phyloP scores from a whole-genome alignment of 768 basidiomycete genomes.

The Suillus subluteus region DNA sequence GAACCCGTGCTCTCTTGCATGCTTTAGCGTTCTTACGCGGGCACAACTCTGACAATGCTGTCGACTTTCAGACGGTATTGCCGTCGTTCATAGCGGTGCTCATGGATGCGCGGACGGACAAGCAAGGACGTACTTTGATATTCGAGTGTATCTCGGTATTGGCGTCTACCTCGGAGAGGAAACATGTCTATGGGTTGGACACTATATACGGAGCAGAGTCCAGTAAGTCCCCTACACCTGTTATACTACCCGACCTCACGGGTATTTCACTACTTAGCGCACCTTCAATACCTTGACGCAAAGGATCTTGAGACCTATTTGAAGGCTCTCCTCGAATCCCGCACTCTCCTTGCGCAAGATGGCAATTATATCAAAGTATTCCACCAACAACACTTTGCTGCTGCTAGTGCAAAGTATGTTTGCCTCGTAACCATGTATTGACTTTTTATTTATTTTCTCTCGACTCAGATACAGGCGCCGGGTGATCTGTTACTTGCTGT shows the following conservation, averaged over 20 bases:
- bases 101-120: slow-evolving; percentile 29
- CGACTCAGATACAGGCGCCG: slow-evolving; percentile 65
- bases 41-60: slow-evolving; percentile 52
- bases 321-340: slow-evolving; percentile 48
- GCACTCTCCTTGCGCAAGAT: slow-evolving; percentile 65
- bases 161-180: slow-evolving; percentile 41
- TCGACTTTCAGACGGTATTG: slow-evolving; percentile 83
- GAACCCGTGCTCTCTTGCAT: slow-evolving; percentile 69
- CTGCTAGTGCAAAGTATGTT: slow-evolving; percentile 52
- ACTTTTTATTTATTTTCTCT: slow-evolving; percentile 4
- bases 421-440: slow-evolving; percentile 24
- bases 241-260: slow-evolving; percentile 11
- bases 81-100: slow-evolving; percentile 70
- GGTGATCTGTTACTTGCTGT: slow-evolving; percentile 76
- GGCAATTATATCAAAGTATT: slow-evolving; percentile 56
- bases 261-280: slow-evolving; percentile 34
- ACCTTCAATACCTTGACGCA: slow-evolving; percentile 71
- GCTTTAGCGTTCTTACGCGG: slow-evolving; percentile 82
- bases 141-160: slow-evolving; percentile 59
- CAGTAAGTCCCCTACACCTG: slow-evolving; percentile 42
- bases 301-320: slow-evolving; percentile 65
- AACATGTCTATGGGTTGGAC: slow-evolving; percentile 72
- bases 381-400: slow-evolving; percentile 59
- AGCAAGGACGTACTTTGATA: slow-evolving; percentile 40
- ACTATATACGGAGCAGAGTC: slow-evolving; percentile 66